Evolutionary conservation across 306 rosid genomes (phyloP), one percentile per base, ranked within the genome.

Genomic region (Pyrus betulifolia): DNA sequence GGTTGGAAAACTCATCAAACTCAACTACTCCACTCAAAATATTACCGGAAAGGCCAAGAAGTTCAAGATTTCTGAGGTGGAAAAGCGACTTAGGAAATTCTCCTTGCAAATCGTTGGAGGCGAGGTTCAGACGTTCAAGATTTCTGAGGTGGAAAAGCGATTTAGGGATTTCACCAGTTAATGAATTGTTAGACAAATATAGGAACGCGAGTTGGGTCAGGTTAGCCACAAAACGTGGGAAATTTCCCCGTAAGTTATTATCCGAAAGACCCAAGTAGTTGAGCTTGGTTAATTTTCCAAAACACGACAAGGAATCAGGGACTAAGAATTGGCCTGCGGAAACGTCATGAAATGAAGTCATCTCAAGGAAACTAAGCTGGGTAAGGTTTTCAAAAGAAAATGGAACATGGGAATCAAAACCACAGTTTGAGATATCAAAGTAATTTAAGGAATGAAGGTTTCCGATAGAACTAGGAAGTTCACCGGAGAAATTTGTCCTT

Each of bases 401-500:
- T 57, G 91, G 89, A 82, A 84, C 5, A 17, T 40, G 19, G 4
- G 66, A 15, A 45, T 45, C 13, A 1, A 45, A 45, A 15, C 5
- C 0, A 13, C 18, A 45, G 18, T 1, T 0, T 0, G 11, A 5
- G 1, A 83, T 27, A 4, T 15, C 18, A 0, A 83, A 31, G 0
- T 0, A 0, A 11, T 27, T 13, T 23, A 83, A 59, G 61, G 69
- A 80, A 17, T 40, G 71, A 21, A 84, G 82, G 8, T 77, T 33
- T 10, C 51, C 84, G 3, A 80, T 45, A 57, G 87, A 84, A 78
- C 44, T 7, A 1, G 88, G 87, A 35, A 85, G 21, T 2, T 74
- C 7, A 12, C 86, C 88, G 46, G 49, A 38, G 60, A 86, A 85
- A 57, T 57, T 63, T 8, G 84, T 84, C 12, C 0, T 0, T 0